These are phyloP conservation scores for Rhodotorula mucilaginosa DNA, from an alignment of 1,284 basidiomycete genomes.

Conservation along the genomic window DNA sequence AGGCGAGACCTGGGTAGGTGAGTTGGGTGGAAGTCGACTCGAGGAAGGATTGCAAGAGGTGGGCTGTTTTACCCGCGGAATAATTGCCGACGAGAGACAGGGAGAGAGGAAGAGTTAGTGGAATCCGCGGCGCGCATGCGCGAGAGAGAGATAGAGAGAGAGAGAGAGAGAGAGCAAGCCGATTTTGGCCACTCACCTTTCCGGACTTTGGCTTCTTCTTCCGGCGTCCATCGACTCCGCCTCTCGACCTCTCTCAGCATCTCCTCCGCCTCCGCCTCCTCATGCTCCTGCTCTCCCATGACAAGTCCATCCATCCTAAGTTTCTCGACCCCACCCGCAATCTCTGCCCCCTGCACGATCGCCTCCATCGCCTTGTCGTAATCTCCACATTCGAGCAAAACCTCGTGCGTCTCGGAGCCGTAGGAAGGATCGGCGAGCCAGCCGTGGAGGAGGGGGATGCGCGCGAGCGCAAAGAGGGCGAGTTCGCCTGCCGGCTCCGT, in stretches of 20 bases:
- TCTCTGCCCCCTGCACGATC: constrained; percentile 71
- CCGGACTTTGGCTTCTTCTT: constrained; percentile 61
- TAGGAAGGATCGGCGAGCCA: constrained; percentile 73
- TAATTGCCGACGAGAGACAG: background rate
- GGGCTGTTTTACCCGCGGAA: background rate
- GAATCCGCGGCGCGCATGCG: too few species aligned
- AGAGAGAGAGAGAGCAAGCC: background rate
- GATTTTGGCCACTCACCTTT: constrained; percentile 56
- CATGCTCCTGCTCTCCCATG: constrained; percentile 8
- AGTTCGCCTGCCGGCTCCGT: constrained; percentile 56
- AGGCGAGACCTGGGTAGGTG: constrained; percentile 69
- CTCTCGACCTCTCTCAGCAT: constrained; percentile 25
- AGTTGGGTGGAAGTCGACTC: constrained; percentile 72
- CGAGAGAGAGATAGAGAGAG: too few species aligned
- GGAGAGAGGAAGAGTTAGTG: background rate
- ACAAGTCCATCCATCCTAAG: constrained; percentile 6
- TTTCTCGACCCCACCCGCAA: constrained; percentile 58
- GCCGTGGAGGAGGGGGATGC: constrained; percentile 78
- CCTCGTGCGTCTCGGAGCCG: constrained; percentile 57
- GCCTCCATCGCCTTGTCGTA: constrained; percentile 62
- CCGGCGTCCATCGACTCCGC: constrained; percentile 52
- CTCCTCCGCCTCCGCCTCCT: constrained; percentile 34
- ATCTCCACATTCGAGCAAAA: constrained; percentile 54
- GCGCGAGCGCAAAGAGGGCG: constrained; percentile 75
- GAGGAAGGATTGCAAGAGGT: constrained; percentile 64